Evolutionary conservation across 2,329 filamentous ascomycete species (phyloP).

Genomic region (Emericellopsis cladophorae): DNA sequence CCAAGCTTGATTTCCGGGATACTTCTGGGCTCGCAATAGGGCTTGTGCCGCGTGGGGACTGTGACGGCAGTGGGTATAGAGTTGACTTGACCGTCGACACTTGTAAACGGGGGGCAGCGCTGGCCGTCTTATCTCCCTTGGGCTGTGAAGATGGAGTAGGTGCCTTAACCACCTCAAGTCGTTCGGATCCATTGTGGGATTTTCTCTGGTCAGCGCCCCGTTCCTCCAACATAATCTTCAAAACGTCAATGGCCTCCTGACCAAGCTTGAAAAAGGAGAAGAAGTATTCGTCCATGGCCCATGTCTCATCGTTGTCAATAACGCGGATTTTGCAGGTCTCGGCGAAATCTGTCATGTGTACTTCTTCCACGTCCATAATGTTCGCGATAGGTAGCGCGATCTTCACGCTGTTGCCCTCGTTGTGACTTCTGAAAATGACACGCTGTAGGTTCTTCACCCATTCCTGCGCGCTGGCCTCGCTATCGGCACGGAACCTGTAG

Average conservation of each 20-base stretch:
- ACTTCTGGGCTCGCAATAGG: constrained; percentile 43
- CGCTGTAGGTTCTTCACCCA: constrained; percentile 93
- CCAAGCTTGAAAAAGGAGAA: constrained; percentile 90
- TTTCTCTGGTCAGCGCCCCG: background rate
- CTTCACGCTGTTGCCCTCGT: constrained; percentile 94
- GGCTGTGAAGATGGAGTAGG: constrained; percentile 1
- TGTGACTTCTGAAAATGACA: constrained; percentile 90
- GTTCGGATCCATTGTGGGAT: constrained; percentile 7
- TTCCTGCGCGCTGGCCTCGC: constrained; percentile 75
- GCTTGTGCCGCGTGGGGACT: constrained; percentile 27
- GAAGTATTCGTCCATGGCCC: constrained; percentile 95
- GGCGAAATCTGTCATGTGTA: constrained; percentile 78
- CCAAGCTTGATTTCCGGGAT: constrained; percentile 35
- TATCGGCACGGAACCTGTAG: constrained; percentile 85
- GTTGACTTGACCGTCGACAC: constrained; percentile 42
- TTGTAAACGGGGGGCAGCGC: constrained; percentile 32
- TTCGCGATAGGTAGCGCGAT: constrained; percentile 83
- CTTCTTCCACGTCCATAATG: constrained; percentile 85
- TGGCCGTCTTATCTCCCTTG: constrained; percentile 17
- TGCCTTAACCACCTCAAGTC: background rate
- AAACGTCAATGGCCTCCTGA: constrained; percentile 66
- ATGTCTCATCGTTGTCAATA: constrained; percentile 87
- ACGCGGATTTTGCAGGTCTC: constrained; percentile 91
- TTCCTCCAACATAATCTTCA: constrained; percentile 61
- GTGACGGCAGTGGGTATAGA: constrained; percentile 37